A percentile compares a stretch with the other conserved stretches of the same genome.
Conservation (phyloP, 192 early-diverging fungal genomes). For the Cladochytrium replicatum region DNA sequence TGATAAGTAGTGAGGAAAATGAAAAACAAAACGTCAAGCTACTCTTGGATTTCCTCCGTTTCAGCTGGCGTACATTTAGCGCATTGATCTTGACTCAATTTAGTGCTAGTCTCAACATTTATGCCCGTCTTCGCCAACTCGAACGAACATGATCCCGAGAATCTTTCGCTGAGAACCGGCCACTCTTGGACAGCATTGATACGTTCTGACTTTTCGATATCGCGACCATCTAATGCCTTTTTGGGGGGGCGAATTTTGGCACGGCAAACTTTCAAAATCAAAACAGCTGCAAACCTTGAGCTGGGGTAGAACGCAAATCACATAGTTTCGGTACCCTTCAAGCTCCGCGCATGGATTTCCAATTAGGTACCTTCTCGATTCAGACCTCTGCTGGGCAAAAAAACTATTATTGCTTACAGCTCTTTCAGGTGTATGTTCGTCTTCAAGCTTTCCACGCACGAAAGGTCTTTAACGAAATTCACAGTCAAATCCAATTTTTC, state of each 20-base stretch:
- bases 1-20: neutral
- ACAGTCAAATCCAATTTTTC: conserved; percentile 50
- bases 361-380: conserved; percentile 28
- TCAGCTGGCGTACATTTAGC: neutral
- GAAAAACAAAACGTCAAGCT: neutral
- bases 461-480: conserved; percentile 45
- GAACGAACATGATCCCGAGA: conserved; percentile 1
- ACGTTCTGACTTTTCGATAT: conserved; percentile 47
- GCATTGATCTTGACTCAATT: too few relatives aligned
- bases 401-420: conserved; percentile 23
- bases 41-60: neutral
- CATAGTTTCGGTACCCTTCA: conserved; percentile 43
- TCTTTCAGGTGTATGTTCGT: conserved; percentile 30
- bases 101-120: too few relatives aligned
- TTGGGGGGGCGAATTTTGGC: neutral
- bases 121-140: too few relatives aligned
- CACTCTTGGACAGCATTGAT: conserved; percentile 37
- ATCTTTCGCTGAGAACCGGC: conserved; percentile 16
- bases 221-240: conserved; percentile 37
- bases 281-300: conserved; percentile 41
- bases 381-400: neutral
- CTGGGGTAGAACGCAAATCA: conserved; percentile 41
- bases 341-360: conserved; percentile 43
- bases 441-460: conserved; percentile 32
- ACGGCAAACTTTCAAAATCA: neutral